Conservation (phyloP, 768 basidiomycete species). For the Leccinellum luteum region DNA sequence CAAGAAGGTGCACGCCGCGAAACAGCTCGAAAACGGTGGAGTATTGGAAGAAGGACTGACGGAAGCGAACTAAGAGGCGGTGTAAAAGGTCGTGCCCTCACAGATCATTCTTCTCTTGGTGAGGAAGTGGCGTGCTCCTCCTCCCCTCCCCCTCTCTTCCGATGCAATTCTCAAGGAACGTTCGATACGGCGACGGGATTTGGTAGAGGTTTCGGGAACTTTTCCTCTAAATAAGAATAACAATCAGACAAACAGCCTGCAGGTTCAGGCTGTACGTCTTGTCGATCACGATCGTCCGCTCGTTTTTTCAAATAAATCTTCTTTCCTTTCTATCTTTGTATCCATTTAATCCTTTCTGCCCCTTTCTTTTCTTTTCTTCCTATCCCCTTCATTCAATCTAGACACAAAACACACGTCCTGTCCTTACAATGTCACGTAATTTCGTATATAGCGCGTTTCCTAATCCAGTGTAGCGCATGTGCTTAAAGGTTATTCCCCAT, state of each 20-base stretch:
- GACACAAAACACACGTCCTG: background rate
- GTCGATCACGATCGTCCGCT: background rate
- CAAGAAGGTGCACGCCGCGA: slow-evolving; percentile 23
- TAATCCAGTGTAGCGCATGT: background rate
- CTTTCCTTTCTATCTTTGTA: background rate
- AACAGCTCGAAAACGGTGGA: background rate
- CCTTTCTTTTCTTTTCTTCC: background rate
- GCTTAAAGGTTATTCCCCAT: background rate
- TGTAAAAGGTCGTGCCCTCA: slow-evolving; percentile 9
- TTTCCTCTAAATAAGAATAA: background rate
- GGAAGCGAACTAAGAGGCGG: slow-evolving; percentile 20
- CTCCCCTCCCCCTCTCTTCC: background rate
- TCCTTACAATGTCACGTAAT: background rate
- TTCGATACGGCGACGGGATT: background rate
- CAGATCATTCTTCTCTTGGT: slow-evolving; percentile 6
- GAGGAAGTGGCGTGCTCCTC: slow-evolving; percentile 19
- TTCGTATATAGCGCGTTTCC: background rate
- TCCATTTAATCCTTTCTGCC: background rate
- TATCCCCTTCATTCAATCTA: background rate
- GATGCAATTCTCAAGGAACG: background rate
- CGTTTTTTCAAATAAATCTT: background rate
- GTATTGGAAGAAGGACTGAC: slow-evolving; percentile 7
- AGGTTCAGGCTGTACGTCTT: background rate
- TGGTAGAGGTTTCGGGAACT: background rate
- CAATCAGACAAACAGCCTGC: background rate